phyloP scores from a whole-genome alignment of 2,329 filamentous ascomycete species.

The Leptographium lundbergii region DNA sequence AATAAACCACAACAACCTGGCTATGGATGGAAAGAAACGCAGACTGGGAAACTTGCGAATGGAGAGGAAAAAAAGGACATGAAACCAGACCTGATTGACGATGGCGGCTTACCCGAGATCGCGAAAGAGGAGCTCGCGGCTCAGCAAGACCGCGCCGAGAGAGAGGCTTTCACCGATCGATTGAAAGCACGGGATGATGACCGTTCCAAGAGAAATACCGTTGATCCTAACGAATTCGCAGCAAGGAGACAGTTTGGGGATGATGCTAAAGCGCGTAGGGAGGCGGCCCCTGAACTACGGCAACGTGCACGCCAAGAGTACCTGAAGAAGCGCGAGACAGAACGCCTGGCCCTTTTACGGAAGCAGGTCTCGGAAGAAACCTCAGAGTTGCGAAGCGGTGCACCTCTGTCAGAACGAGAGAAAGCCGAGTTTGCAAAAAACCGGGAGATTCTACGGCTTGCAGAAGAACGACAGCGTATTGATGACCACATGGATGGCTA shows the following conservation, averaged over 20 bases:
- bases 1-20: conserved; percentile 13
- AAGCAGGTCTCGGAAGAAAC: conserved; percentile 86
- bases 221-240: conserved; percentile 34
- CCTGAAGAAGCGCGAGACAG: conserved; percentile 79
- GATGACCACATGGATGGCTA: conserved; percentile 91
- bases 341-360: conserved; percentile 73
- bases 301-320: conserved; percentile 84
- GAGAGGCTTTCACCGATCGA: conserved; percentile 68
- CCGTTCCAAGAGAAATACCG: conserved; percentile 55
- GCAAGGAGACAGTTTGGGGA: conserved; percentile 47
- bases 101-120: conserved; percentile 46
- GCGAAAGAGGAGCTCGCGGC: conserved; percentile 44
- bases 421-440: conserved; percentile 84
- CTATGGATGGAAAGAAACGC: background rate
- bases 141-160: conserved; percentile 57
- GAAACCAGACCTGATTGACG: conserved; percentile 12
- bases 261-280: conserved; percentile 52
- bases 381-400: conserved; percentile 65
- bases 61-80: conserved; percentile 10
- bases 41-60: conserved; percentile 6
- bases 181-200: conserved; percentile 59
- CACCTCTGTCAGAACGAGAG: conserved; percentile 62
- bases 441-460: conserved; percentile 64
- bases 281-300: conserved; percentile 68
- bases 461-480: conserved; percentile 74